Conservation (phyloP, 441 rosid species). For the Erysimum pusillum region DNA sequence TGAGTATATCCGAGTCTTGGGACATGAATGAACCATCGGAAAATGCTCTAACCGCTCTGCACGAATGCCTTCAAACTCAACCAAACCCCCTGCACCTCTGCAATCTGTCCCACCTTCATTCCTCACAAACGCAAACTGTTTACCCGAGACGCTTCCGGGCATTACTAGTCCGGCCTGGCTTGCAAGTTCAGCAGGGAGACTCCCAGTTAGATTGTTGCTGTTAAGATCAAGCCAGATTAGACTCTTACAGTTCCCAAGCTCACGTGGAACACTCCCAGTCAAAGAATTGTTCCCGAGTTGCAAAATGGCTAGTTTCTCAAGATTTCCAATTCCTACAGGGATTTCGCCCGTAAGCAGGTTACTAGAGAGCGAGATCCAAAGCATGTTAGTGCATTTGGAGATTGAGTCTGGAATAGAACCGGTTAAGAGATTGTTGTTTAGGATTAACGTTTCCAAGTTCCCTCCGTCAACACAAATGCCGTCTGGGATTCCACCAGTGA, state of each 20-base stretch:
- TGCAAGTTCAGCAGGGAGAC: constrained; percentile 76
- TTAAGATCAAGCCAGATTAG: constrained; percentile 97
- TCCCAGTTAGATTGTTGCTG: constrained; percentile 75
- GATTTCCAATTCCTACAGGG: constrained; percentile 77
- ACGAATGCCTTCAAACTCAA: constrained; percentile 90
- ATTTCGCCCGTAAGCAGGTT: constrained; percentile 71
- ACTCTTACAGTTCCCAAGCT: constrained; percentile 79
- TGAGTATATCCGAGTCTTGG: constrained; percentile 79
- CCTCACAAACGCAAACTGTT: constrained; percentile 91
- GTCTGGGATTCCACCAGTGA: constrained; percentile 80
- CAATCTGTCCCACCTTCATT: constrained; percentile 96
- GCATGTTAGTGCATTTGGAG: constrained; percentile 78
- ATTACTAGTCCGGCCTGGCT: constrained; percentile 68
- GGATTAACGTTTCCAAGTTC: constrained; percentile 83
- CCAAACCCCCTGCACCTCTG: constrained; percentile 94
- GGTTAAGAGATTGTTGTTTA: constrained; percentile 83
- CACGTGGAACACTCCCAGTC: constrained; percentile 71
- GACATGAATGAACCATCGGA: constrained; percentile 88
- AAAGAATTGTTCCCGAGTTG: constrained; percentile 93
- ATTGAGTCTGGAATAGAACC: constrained; percentile 84
- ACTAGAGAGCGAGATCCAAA: constrained; percentile 91
- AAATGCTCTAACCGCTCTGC: constrained; percentile 71
- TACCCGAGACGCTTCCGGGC: constrained; percentile 87
- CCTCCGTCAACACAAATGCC: constrained; percentile 79
- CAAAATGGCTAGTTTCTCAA: constrained; percentile 70